Evolutionary conservation across 1,139 yeast genomes (phyloP), one percentile per base, ranked within the genome.

Genomic region (Yamadazyma aaseri): DNA sequence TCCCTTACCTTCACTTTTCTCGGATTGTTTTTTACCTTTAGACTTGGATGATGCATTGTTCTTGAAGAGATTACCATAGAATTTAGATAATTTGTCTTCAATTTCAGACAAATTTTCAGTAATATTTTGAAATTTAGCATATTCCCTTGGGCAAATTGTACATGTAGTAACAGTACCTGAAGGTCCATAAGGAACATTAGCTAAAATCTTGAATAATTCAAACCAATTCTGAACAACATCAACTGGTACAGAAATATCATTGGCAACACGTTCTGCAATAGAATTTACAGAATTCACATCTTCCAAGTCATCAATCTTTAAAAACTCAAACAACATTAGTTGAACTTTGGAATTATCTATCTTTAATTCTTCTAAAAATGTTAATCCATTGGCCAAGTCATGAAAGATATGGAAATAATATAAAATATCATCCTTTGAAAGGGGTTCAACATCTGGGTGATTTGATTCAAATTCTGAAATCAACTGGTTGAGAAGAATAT

Each of bases 141-240:
- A 58, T 37, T 60, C 65, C 28, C 48, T 48, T 1, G 68, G 68
- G 41, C 66, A 60, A 26, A 64, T 50, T 3, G 65, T 49, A 38
- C 56, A 50, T 14, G 60, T 54, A 30, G 50, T 47, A 20, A 53
- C 47, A 13, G 48, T 41, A 16, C 45, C 52, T 4, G 51, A 55
- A 11, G 50, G 50, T 7, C 59, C 50, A 37, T 53, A 58, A 1
- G 69, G 71, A 6, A 57, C 55, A 8, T 58, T 50, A 7, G 59
- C 47, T 32, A 65, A 53, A 8, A 51, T 46, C 20, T 53, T 51
- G 41, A 65, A 65, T 3, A 60, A 49, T 6, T 54, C 49, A 35
- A 60, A 58, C 72, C 72, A 66, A 5, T 44, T 52, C 14, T 38
- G 33, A 5, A 54, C 60, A n/a, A 51, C 46, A 7, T 45, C 48